Base-by-base conservation (phyloP, 208 protist species). In the Wallacemonas sp. region DNA sequence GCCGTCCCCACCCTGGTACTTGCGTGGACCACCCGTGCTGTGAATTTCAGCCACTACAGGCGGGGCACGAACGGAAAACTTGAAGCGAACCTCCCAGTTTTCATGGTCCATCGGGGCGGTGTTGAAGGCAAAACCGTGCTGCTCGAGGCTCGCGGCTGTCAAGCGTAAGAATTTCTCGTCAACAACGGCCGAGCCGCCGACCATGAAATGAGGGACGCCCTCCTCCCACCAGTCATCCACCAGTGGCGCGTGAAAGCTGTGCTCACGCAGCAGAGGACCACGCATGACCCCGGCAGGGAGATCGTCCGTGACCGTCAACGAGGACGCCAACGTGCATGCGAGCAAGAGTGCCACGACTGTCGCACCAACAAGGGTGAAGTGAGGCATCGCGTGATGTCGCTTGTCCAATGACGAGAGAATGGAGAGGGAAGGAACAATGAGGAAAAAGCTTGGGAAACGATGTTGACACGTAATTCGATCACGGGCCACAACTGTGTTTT, bases 181-280 rank as follows among this genome's bases (percentile, higher is more conserved):
- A 0, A 86, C 85, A 14, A 93, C 77, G 34, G 90, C 78, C 17
- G 80, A 83, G 6, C 87, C 90, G 17, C 90, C 87, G 61, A 95
- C 84, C 81, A 93, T 90, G 71, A 81, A 95, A 61, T 95, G 85
- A 8, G 90, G 87, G 0, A 95, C 80, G 2, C 90, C 90, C 58
- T 92, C 90, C 52, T 92, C 78, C 90, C 90, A 95, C 90, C 90
- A 95, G 55, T 95, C 90, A 27, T 71, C 76, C 4, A 95, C 85
- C 4, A 92, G 80, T 2, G 90, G 90, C 21, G 74, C 67, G 14
- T 76, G 66, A 49, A 95, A 81, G 61, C 79, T 87, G 78, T 95
- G 90, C 62, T 95, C 83, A 38, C 81, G 77, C 26, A 95, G 52
- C 3, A 91, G 69, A 23, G 81, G 81, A 8, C 87, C 76, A 4